Evolutionary conservation across 768 basidiomycete genomes (phyloP), one percentile per base, ranked within the genome.

Genomic region (Suillus subluteus): DNA sequence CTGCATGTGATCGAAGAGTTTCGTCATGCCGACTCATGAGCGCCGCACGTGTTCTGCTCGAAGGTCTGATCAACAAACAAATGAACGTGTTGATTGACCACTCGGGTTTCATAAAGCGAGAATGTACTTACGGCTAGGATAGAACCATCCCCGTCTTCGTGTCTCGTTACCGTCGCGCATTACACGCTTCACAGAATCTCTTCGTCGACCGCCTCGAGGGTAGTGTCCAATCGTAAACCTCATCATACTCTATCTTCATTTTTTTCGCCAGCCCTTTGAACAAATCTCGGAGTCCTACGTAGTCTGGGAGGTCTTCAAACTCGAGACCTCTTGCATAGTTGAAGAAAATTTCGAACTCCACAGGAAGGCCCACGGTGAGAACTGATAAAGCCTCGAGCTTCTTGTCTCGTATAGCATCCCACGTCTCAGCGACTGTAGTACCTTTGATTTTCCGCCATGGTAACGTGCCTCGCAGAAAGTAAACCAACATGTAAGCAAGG

Each of bases 241-340:
- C 83, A 71, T 88, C 87, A 70, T 87, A 88, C 54, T 77, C 74
- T 7, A 76, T 74, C 2, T 65, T 68, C 6, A 44, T 40, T 62
- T 64, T 55, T 50, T 71, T 68, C 13, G 73, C 72, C 0, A 67
- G 72, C 35, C 59, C 65, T 52, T 43, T 83, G 76, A 95, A 93
- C 55, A 94, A 84, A 55, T 84, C 86, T 52, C 94, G 84, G 30
- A 95, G 81, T 35, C 94, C 94, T 54, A 88, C 90, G 72, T 96
- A 96, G 77, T 96, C 95, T 12, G 94, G 95, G 48, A 93, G 82
- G 80, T 96, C 94, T 72, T 92, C 92, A 71, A 95, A 96, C 69
- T 90, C 90, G 43, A 96, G 87, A 2, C 88, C 88, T 55, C 94
- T 87, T 26, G 91, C 88, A 79, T 96, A 96, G 55, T 78, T 78